Conservation (phyloP, 2,329 filamentous ascomycete species). For the Trichophyton simii region DNA sequence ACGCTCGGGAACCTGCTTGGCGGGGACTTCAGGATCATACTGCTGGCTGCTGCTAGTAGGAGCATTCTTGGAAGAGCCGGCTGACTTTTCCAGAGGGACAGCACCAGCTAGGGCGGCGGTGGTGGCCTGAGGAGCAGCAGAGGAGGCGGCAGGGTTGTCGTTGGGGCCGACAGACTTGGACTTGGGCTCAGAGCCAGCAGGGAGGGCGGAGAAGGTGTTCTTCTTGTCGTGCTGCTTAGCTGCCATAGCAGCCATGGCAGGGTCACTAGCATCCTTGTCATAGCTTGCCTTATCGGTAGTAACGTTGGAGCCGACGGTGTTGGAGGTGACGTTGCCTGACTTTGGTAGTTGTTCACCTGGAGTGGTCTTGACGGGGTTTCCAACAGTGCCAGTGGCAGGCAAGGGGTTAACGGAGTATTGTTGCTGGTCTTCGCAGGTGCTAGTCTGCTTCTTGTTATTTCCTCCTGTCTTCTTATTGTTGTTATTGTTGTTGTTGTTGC, state of each 20-base stretch:
- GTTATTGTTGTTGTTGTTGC: not conserved
- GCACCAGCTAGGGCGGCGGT: slow-evolving; percentile 34
- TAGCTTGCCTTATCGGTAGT: slow-evolving; percentile 72
- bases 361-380: slow-evolving; percentile 68
- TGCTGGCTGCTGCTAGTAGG: slow-evolving; percentile 9
- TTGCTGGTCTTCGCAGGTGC: too few relatives aligned
- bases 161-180: slow-evolving; percentile 7
- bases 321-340: slow-evolving; percentile 46
- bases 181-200: not conserved
- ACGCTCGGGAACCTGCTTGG: slow-evolving; percentile 30
- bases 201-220: not conserved
- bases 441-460: too few relatives aligned
- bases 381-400: slow-evolving; percentile 44
- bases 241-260: slow-evolving; percentile 34
- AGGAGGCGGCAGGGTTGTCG: slow-evolving; percentile 41
- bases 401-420: slow-evolving; percentile 42
- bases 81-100: slow-evolving; percentile 30
- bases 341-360: slow-evolving; percentile 74
- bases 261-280: slow-evolving; percentile 53
- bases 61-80: not conserved
- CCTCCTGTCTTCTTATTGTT: too few relatives aligned
- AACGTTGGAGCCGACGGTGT: slow-evolving; percentile 55
- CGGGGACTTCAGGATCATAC: slow-evolving; percentile 24
- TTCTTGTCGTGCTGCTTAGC: slow-evolving; percentile 18
- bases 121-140: slow-evolving; percentile 36